phyloP scores from a whole-genome alignment of 192 early-diverging fungal species.

The Mycoemilia scoparia region DNA sequence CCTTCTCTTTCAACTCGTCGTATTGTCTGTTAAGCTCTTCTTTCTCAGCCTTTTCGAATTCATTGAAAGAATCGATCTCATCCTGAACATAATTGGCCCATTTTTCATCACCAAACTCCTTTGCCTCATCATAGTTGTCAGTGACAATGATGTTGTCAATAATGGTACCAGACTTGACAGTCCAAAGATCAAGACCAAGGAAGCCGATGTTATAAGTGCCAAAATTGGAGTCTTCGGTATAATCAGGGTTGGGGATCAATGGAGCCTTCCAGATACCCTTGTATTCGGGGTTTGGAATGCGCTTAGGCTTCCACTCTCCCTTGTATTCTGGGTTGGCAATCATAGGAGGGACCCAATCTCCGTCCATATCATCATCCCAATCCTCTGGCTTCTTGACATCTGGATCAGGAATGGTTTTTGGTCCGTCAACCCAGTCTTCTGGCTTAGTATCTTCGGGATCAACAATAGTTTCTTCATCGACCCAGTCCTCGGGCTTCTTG shows the following conservation, averaged over 20 bases:
- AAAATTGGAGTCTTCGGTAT: conserved; percentile 66
- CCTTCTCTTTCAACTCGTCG: background rate
- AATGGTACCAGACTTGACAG: conserved; percentile 76
- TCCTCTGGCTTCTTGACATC: conserved; percentile 73
- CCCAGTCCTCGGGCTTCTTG: conserved; percentile 83
- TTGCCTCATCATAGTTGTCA: conserved; percentile 56
- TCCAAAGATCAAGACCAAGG: conserved; percentile 91
- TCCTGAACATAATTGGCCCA: conserved; percentile 40
- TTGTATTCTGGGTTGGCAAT: conserved; percentile 75
- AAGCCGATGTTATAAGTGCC: conserved; percentile 76
- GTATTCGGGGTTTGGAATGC: conserved; percentile 80
- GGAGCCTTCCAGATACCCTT: conserved; percentile 85
- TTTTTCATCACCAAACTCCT: conserved; percentile 50
- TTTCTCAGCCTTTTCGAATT: conserved; percentile 26
- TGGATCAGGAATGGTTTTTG: conserved; percentile 65
- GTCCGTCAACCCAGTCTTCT: conserved; percentile 50
- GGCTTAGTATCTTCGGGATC: conserved; percentile 63
- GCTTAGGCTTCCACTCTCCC: conserved; percentile 65
- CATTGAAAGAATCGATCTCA: conserved; percentile 51
- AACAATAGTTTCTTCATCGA: conserved; percentile 48
- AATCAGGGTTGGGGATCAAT: conserved; percentile 80
- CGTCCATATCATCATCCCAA: conserved; percentile 92
- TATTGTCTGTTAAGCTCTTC: conserved; percentile 7
- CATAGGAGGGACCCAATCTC: conserved; percentile 83
- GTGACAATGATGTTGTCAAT: conserved; percentile 93